phyloP scores from a whole-genome alignment of 1,139 yeast genomes.

The Saccharomyces hybrid region DNA sequence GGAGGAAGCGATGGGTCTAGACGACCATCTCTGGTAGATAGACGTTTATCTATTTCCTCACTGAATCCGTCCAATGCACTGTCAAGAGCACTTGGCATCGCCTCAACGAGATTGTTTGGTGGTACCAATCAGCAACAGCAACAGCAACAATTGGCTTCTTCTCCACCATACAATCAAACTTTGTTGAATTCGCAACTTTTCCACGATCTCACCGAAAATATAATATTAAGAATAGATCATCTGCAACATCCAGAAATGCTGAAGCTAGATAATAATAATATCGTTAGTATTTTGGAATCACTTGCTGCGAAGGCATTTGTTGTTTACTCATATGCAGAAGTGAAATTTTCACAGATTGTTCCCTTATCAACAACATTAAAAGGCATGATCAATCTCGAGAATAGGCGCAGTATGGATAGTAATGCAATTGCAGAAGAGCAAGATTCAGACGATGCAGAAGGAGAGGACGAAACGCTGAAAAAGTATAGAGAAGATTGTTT shows the following conservation, averaged over 20 bases:
- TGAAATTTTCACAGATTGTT: slow-evolving; percentile 74
- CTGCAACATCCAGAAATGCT: slow-evolving; percentile 8
- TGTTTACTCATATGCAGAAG: slow-evolving; percentile 81
- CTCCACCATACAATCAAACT: slow-evolving; percentile 15
- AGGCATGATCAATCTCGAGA: slow-evolving; percentile 16
- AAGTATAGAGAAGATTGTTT: not conserved
- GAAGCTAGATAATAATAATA: slow-evolving; percentile 21
- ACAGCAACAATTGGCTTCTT: slow-evolving; percentile 9
- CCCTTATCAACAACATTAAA: slow-evolving; percentile 63
- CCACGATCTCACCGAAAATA: slow-evolving; percentile 31
- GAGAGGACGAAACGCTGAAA: slow-evolving; percentile 4
- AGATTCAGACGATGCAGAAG: slow-evolving; percentile 23
- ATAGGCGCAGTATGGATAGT: slow-evolving; percentile 26
- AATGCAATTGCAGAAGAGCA: slow-evolving; percentile 28
- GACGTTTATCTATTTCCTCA: slow-evolving; percentile 54
- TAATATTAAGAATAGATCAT: slow-evolving; percentile 30
- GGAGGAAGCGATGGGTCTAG: slow-evolving; percentile 26
- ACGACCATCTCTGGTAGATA: slow-evolving; percentile 41
- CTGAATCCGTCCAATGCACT: slow-evolving; percentile 86
- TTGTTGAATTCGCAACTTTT: slow-evolving; percentile 25
- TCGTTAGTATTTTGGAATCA: slow-evolving; percentile 54
- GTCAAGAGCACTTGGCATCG: slow-evolving; percentile 78
- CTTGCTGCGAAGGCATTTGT: slow-evolving; percentile 89
- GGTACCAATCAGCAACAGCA: slow-evolving; percentile 24
- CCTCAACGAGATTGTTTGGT: slow-evolving; percentile 84